Conservation (phyloP, 2,329 filamentous ascomycete genomes). For the Hymenoscyphus salicellus region DNA sequence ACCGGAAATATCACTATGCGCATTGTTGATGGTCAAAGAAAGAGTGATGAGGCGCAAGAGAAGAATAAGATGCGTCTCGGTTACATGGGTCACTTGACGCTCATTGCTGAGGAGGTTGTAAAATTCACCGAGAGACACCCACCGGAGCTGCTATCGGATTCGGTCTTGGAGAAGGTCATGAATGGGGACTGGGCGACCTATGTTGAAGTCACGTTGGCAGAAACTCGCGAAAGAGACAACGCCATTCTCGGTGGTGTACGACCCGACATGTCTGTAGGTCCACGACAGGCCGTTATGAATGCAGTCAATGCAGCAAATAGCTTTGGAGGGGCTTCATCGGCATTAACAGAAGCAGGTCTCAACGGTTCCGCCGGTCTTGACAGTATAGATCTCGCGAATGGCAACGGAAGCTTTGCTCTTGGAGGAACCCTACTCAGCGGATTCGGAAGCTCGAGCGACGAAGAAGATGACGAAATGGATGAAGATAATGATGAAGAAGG, state of each 20-base stretch:
- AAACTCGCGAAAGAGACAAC: conserved; percentile 93
- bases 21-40: conserved; percentile 85
- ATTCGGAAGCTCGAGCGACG: conserved; percentile 91
- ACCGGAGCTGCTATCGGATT: conserved; percentile 78
- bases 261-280: conserved; percentile 82
- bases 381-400: conserved; percentile 66
- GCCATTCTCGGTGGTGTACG: conserved; percentile 95
- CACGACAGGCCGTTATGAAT: conserved; percentile 62
- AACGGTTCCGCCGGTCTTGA: conserved; percentile 53
- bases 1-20: conserved; percentile 83
- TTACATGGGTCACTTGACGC: conserved; percentile 96
- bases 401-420: conserved; percentile 63
- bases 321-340: conserved; percentile 57
- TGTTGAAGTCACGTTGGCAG: conserved; percentile 86
- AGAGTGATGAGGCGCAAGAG: conserved; percentile 80
- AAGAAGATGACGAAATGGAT: conserved; percentile 93
- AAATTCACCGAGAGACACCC: conserved; percentile 96
- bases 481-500: conserved; percentile 71
- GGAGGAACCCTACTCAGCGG: conserved; percentile 77
- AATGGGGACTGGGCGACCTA: conserved; percentile 90
- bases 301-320: conserved; percentile 55
- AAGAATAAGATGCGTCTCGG: conserved; percentile 87
- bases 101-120: conserved; percentile 97
- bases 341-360: conserved; percentile 76
- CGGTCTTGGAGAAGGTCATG: conserved; percentile 84